These are phyloP conservation scores for Solanum appendiculatum DNA, from an alignment of 257 asterid genomes.

Conservation along the genomic window DNA sequence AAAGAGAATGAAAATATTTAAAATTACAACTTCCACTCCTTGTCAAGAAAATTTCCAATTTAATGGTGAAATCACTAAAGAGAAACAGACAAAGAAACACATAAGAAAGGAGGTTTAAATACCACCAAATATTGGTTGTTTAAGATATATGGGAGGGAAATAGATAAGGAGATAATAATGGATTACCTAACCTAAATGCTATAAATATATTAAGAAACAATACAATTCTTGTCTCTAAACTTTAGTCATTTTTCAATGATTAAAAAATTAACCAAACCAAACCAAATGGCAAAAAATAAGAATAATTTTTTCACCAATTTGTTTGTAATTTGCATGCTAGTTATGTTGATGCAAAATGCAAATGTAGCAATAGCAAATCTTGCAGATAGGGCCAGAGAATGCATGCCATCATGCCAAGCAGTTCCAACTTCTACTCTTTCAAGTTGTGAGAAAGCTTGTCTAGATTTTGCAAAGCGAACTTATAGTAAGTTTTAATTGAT, in stretches of 20 bases:
- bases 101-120: neutral
- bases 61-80: neutral
- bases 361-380: neutral
- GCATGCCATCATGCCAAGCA: neutral
- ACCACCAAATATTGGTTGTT: neutral
- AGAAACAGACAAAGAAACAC: neutral
- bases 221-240: neutral
- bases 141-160: neutral
- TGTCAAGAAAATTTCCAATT: neutral
- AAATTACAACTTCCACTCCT: neutral
- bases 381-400: neutral
- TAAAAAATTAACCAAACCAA: neutral
- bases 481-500: neutral
- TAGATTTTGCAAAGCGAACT: neutral
- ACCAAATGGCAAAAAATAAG: neutral
- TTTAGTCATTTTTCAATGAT: neutral
- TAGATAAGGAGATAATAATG: neutral
- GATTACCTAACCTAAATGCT: neutral
- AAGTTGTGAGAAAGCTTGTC: neutral
- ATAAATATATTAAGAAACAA: neutral
- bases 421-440: neutral
- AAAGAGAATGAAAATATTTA: neutral
- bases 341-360: neutral
- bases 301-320: neutral
- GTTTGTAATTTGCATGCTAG: neutral